Percentiles rank a stretch among this genome's conserved stretches.
Conservation (phyloP, 164 flowering plant species). For the Stephania yunnanensis region DNA sequence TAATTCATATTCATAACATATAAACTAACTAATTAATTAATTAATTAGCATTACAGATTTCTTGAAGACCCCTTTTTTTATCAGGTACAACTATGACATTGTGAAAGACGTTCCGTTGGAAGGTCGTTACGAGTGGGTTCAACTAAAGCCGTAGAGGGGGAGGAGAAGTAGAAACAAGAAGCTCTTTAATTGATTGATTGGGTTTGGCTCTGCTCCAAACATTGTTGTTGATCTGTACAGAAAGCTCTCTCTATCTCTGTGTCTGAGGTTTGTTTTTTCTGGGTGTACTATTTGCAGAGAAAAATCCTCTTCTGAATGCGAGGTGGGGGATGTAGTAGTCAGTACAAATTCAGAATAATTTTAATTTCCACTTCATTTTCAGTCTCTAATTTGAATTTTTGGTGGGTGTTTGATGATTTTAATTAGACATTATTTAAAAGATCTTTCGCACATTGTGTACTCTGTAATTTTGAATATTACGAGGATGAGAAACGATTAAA, state of each 20-base stretch:
- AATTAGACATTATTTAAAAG: too few species aligned
- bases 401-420: too few species aligned
- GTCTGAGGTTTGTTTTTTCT: background rate
- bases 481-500: too few species aligned
- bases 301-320: background rate
- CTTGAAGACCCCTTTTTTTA: background rate
- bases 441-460: too few species aligned
- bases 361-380: too few species aligned
- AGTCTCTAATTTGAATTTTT: too few species aligned
- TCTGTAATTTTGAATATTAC: too few species aligned
- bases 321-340: background rate
- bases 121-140: constrained; percentile 75
- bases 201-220: background rate
- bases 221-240: background rate
- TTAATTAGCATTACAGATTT: background rate
- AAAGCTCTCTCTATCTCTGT: background rate
- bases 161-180: background rate
- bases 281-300: background rate
- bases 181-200: background rate
- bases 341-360: too few species aligned
- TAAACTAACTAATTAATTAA: too few species aligned
- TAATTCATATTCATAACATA: constrained; percentile 14
- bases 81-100: constrained; percentile 73
- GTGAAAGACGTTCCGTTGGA: constrained; percentile 59
- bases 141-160: constrained; percentile 32